phyloP scores from a whole-genome alignment of 352 stramenopile species.

The Phytophthora idaei region DNA sequence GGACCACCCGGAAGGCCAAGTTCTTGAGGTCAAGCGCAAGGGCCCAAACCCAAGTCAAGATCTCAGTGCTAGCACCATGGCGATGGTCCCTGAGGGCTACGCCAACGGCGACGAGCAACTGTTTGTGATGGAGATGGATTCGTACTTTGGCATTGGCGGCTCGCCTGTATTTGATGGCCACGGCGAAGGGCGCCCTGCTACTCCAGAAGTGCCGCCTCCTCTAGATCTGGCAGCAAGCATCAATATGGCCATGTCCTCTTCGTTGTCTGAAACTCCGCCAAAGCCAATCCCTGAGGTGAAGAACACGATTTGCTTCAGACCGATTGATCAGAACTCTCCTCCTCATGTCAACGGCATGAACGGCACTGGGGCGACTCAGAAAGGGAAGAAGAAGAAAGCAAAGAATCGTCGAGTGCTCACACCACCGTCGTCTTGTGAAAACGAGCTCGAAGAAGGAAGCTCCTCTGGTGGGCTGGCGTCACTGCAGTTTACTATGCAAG shows the following conservation, averaged over 20 bases:
- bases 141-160: conserved; percentile 83
- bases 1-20: conserved; percentile 50
- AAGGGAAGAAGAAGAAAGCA: conserved; percentile 48
- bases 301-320: conserved; percentile 41
- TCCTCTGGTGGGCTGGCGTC: conserved; percentile 35
- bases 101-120: conserved; percentile 67
- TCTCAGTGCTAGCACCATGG: conserved; percentile 33
- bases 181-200: conserved; percentile 13
- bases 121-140: conserved; percentile 89
- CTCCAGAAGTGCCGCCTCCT: conserved; percentile 53
- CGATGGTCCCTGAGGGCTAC: conserved; percentile 34
- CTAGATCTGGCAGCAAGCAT: conserved; percentile 73
- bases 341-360: conserved; percentile 10
- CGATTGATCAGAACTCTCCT: conserved; percentile 25
- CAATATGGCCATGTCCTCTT: conserved; percentile 81
- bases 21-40: conserved; percentile 81
- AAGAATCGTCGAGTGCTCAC: conserved; percentile 32
- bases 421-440: conserved; percentile 20
- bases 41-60: conserved; percentile 59
- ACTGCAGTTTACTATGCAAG: conserved; percentile 80
- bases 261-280: conserved; percentile 47
- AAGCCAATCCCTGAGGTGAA: conserved; percentile 36
- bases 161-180: conserved; percentile 75
- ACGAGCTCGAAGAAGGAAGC: conserved; percentile 28
- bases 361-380: conserved; percentile 31